Evolutionary conservation across 495 filamentous ascomycete species (phyloP).

Genomic region (Penicillium lagena): DNA sequence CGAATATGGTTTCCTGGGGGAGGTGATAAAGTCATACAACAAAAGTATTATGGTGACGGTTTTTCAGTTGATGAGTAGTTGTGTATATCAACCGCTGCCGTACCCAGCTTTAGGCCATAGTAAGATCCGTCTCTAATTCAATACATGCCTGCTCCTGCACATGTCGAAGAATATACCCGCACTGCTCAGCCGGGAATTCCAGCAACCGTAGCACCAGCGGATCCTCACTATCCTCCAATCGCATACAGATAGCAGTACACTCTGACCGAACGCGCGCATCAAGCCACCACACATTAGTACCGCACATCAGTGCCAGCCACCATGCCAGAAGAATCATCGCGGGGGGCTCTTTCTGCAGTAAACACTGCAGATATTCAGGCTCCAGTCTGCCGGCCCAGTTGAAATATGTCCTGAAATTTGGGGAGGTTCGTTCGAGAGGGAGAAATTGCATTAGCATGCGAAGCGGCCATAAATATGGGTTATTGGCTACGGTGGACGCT

Average conservation of each 20-base stretch:
- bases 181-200: slow-evolving; percentile 58
- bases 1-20: too few relatives aligned
- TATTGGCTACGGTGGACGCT: slow-evolving; percentile 26
- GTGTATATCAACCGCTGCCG: too few relatives aligned
- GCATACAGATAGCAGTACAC: slow-evolving; percentile 40
- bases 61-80: too few relatives aligned
- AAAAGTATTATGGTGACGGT: too few relatives aligned
- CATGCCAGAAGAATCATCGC: slow-evolving; percentile 38
- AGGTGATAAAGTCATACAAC: too few relatives aligned
- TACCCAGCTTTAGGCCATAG: too few relatives aligned
- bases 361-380: slow-evolving; percentile 22
- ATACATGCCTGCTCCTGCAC: slow-evolving; percentile 50
- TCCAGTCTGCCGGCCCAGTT: slow-evolving; percentile 31
- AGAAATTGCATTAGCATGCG: slow-evolving; percentile 30
- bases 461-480: slow-evolving; percentile 32
- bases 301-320: slow-evolving; percentile 37
- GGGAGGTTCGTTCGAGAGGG: slow-evolving; percentile 9
- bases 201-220: slow-evolving; percentile 16
- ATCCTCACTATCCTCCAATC: slow-evolving; percentile 26
- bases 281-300: slow-evolving; percentile 34
- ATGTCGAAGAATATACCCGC: slow-evolving; percentile 73
- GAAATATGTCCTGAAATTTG: slow-evolving; percentile 15
- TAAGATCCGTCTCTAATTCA: too few relatives aligned
- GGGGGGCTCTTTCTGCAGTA: slow-evolving; percentile 31
- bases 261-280: slow-evolving; percentile 31